Conservation (phyloP, 2,329 filamentous ascomycete species). For the Oidium heveae region DNA sequence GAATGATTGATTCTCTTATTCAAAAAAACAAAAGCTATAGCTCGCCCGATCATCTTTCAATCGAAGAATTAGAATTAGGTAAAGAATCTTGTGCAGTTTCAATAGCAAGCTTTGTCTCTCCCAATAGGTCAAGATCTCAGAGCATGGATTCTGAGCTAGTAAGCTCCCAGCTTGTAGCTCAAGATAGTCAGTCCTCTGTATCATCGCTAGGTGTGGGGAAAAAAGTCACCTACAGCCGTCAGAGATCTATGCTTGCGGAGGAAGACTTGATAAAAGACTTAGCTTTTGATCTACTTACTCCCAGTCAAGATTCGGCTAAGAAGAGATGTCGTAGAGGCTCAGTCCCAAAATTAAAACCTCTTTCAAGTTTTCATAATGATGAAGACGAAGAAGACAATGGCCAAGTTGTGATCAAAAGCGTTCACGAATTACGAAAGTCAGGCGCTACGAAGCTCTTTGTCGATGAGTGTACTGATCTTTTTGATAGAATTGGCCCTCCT, state of each 20-base stretch:
- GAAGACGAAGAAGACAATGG: conserved; percentile 10
- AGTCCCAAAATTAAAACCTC: conserved; percentile 8
- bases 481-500: conserved; percentile 32
- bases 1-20: conserved; percentile 14
- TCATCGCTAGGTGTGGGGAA: conserved; percentile 10
- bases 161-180: conserved; percentile 1
- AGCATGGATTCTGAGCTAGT: conserved; percentile 4
- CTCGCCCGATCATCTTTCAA: conserved; percentile 1
- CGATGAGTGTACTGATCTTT: conserved; percentile 37
- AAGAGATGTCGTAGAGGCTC: conserved; percentile 8
- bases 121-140: conserved; percentile 3
- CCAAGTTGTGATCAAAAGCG: conserved; percentile 27
- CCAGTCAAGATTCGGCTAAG: conserved; percentile 4
- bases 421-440: conserved; percentile 39
- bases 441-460: conserved; percentile 40
- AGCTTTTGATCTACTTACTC: conserved; percentile 10
- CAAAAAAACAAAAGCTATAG: conserved; percentile 8
- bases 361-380: conserved; percentile 11
- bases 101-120: background rate
- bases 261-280: conserved; percentile 12
- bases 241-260: conserved; percentile 14
- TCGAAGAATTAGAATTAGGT: conserved; percentile 2
- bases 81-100: background rate
- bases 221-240: conserved; percentile 13
- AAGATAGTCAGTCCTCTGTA: conserved; percentile 10